phyloP scores from a whole-genome alignment of 2,329 filamentous ascomycete species.

The Aspergillus sp. region DNA sequence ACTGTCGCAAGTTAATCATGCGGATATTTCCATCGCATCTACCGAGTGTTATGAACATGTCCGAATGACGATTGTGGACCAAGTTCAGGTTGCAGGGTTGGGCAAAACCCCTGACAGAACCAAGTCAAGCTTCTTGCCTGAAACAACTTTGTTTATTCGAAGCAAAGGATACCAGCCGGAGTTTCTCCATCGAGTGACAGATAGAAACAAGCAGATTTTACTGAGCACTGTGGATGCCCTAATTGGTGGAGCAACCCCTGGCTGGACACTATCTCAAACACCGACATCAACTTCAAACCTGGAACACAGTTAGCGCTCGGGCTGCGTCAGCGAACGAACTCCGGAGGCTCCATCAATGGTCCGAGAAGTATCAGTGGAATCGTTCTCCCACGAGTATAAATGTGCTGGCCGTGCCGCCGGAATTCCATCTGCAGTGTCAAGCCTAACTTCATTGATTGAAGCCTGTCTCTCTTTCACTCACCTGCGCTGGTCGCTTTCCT shows the following conservation, averaged over 20 bases:
- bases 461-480: constrained; percentile 1
- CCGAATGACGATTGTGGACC: too few relatives aligned
- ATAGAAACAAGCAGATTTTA: not conserved
- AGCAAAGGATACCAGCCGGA: not conserved
- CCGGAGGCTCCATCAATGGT: not conserved
- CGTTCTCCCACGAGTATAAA: too few relatives aligned
- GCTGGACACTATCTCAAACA: not conserved
- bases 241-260: not conserved
- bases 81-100: not conserved
- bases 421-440: not conserved
- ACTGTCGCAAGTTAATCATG: too few relatives aligned
- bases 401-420: too few relatives aligned
- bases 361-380: too few relatives aligned
- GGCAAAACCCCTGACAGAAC: not conserved
- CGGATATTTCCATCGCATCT: too few relatives aligned
- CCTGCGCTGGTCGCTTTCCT: constrained; percentile 2
- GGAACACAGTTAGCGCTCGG: not conserved
- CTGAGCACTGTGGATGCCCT: not conserved
- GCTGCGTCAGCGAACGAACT: not conserved
- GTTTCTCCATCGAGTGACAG: not conserved
- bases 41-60: too few relatives aligned
- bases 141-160: not conserved
- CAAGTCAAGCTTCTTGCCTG: not conserved
- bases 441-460: constrained; percentile 12
- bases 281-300: not conserved